phyloP scores from a whole-genome alignment of 306 rosid species.

The Castanea mollissima region DNA sequence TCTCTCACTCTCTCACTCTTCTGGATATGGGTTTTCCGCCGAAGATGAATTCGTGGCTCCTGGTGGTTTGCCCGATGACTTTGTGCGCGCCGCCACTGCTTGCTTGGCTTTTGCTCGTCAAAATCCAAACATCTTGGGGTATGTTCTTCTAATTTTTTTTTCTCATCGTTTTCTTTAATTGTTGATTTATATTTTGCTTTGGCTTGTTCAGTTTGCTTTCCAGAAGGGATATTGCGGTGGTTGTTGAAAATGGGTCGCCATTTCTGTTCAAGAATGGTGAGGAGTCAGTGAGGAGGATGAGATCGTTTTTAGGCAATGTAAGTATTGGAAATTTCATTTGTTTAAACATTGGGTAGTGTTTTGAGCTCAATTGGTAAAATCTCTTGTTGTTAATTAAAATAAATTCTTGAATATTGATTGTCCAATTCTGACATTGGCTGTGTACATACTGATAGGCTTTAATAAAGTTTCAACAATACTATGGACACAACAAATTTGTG shows the following conservation, averaged over 20 bases:
- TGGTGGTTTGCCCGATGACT: conserved; percentile 24
- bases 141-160: background rate
- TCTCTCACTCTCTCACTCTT: conserved; percentile 47
- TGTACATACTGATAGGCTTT: background rate
- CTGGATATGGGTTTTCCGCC: background rate
- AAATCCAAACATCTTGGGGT: conserved; percentile 63
- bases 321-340: conserved; percentile 17
- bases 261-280: conserved; percentile 57
- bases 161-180: background rate
- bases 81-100: conserved; percentile 46
- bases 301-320: conserved; percentile 54
- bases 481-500: too few relatives aligned
- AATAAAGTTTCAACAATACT: background rate
- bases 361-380: too few relatives aligned
- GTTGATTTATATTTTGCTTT: background rate
- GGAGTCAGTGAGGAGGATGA: conserved; percentile 45
- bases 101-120: conserved; percentile 65
- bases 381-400: too few relatives aligned
- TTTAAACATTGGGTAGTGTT: background rate
- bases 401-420: background rate
- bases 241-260: conserved; percentile 57
- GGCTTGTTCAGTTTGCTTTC: conserved; percentile 61
- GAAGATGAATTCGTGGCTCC: conserved; percentile 27
- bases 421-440: background rate
- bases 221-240: conserved; percentile 54